Evolutionary conservation across 108 stramenopile genomes (phyloP), one percentile per base, ranked within the genome.

Genomic region (Fragilaria crotonensis): DNA sequence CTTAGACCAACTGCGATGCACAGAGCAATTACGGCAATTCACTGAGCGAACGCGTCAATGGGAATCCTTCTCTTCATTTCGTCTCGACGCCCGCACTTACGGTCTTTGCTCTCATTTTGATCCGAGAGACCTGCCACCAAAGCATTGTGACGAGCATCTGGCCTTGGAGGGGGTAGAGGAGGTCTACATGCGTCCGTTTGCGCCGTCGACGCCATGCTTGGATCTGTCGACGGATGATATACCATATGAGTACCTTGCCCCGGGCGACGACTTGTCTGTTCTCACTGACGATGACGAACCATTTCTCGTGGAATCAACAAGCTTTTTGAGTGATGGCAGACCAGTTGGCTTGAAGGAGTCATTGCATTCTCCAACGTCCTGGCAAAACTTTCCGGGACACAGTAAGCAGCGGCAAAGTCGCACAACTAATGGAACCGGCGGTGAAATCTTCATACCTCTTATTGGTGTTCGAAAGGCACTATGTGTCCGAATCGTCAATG

Each of bases 391-490:
- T 14, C 14, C 36, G 7, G 14, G 36, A 41, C 36, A 41, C 7
- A 7, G 14, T 41, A 11, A 11, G 36, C 7, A 14, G 11, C 36
- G 14, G 36, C 36, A 41, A 41, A 7, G 36, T 11, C 14, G 14
- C 14, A 41, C 14, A 7, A 41, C 36, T 14, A 14, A 41, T 11
- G 14, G 36, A 7, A 11, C 36, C 30, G 48, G 19, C 23, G 5
- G 17, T 45, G 78, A 79, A 41, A 59, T 79, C 32, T 56, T 80
- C 20, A 68, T 87, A 23, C 89, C 84, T 18, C 60, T 90, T 25
- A 65, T 79, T 22, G 81, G 78, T 30, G 82, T 91, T 57, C 77
- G 90, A 17, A 84, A 89, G 52, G 80, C 84, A 5, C 48, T 93
- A 17, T 80, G 81, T 67, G 79, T 84, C 18, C 76, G 85, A 4